A percentile compares a stretch with the other conserved stretches of the same genome.
Evolutionary conservation across 2,329 filamentous ascomycete genomes (phyloP).

Genomic region (Fusarium phyllophilum): DNA sequence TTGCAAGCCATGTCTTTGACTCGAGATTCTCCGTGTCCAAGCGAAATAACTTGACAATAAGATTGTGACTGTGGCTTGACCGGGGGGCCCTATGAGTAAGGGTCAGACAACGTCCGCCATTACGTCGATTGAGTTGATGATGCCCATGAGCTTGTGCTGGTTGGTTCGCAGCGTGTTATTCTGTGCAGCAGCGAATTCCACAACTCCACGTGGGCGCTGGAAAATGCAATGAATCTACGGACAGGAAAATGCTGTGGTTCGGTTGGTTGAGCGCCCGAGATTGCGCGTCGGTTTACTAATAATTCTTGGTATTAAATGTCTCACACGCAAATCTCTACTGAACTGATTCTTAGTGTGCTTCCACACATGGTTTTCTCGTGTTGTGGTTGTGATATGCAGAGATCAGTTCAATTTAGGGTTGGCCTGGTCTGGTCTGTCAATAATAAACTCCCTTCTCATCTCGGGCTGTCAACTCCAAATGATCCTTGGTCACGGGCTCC

Average conservation of each 20-base stretch:
- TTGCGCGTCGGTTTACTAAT: conserved; percentile 34
- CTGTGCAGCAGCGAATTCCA: conserved; percentile 39
- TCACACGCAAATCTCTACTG: conserved; percentile 10
- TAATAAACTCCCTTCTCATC: conserved; percentile 5
- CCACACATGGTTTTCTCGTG: conserved; percentile 29
- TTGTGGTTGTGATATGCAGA: not conserved
- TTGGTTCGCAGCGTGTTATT: conserved; percentile 15
- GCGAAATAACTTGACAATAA: conserved; percentile 16
- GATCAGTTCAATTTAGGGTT: conserved; percentile 1
- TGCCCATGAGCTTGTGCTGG: conserved; percentile 8
- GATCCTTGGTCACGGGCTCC: conserved; percentile 12
- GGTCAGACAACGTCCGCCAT: conserved; percentile 7
- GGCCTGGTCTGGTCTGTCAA: not conserved
- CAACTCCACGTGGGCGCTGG: conserved; percentile 41
- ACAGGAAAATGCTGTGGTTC: conserved; percentile 12
- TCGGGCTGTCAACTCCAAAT: conserved; percentile 4
- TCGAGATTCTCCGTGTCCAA: conserved; percentile 6
- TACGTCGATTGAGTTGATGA: conserved; percentile 4
- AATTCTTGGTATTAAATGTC: conserved; percentile 23
- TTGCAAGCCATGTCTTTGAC: conserved; percentile 11
- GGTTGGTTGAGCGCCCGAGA: conserved; percentile 34
- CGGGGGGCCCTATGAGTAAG: conserved; percentile 8
- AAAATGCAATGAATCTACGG: conserved; percentile 4
- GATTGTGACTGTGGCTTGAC: conserved; percentile 26
- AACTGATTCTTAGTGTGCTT: conserved; percentile 1